Conservation (phyloP, 306 rosid species). For the Dalbergia cochinchinensis region DNA sequence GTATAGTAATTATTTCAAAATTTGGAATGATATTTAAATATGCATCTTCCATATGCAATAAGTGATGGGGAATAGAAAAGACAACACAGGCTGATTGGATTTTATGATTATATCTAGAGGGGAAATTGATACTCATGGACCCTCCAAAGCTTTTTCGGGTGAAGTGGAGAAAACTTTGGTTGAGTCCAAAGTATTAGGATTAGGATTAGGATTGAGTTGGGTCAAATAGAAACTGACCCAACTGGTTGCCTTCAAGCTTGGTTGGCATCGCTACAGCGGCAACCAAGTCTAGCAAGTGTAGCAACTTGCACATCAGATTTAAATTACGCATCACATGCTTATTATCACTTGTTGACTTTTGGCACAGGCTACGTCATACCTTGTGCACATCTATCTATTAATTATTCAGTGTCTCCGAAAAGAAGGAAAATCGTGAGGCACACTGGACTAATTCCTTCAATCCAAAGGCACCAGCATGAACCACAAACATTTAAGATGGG, state of each 20-base stretch:
- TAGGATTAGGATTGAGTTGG: not conserved
- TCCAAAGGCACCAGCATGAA: not conserved
- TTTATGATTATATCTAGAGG: too few relatives aligned
- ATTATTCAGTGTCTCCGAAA: not conserved
- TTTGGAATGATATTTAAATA: too few relatives aligned
- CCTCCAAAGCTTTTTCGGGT: too few relatives aligned
- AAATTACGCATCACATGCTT: slow-evolving; percentile 4
- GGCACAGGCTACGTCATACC: not conserved
- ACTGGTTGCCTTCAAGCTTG: not conserved
- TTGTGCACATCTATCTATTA: not conserved
- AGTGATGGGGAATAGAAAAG: too few relatives aligned
- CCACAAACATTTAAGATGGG: not conserved
- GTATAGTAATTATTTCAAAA: too few relatives aligned
- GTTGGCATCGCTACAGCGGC: not conserved
- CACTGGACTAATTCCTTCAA: not conserved
- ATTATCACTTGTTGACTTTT: slow-evolving; percentile 21
- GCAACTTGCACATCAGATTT: not conserved
- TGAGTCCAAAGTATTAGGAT: too few relatives aligned
- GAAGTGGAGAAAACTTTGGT: too few relatives aligned
- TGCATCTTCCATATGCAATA: too few relatives aligned
- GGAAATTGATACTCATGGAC: too few relatives aligned
- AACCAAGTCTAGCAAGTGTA: not conserved
- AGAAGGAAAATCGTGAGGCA: not conserved
- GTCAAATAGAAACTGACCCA: not conserved
- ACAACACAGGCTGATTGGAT: too few relatives aligned